Conservation (phyloP, 1,284 basidiomycete species). For the Moesziomyces antarcticus region DNA sequence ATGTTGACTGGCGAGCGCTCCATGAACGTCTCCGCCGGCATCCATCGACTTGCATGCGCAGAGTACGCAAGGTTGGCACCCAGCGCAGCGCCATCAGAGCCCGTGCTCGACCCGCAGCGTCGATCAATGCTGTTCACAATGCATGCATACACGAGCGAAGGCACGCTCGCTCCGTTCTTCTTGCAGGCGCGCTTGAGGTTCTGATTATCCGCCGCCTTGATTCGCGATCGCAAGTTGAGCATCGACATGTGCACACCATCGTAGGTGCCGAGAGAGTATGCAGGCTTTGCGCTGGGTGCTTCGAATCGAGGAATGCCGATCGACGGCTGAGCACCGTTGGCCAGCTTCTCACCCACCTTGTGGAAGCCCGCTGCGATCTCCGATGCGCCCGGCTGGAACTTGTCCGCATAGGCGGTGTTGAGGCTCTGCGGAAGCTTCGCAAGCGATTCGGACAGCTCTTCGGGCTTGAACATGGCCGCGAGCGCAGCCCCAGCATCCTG, state of each 20-base stretch:
- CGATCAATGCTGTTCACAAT: slow-evolving; percentile 38
- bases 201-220: slow-evolving; percentile 9
- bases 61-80: slow-evolving; percentile 30
- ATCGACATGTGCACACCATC: slow-evolving; percentile 20
- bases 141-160: slow-evolving; percentile 30
- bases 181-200: slow-evolving; percentile 18
- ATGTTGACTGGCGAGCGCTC: slow-evolving; percentile 23
- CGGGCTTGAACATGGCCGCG: slow-evolving; percentile 17
- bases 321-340: slow-evolving; percentile 15
- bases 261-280: slow-evolving; percentile 7
- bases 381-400: slow-evolving; percentile 2
- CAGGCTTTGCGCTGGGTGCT: slow-evolving; percentile 2
- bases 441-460: slow-evolving; percentile 11
- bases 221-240: slow-evolving; percentile 18
- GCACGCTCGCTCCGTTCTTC: slow-evolving; percentile 14
- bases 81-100: slow-evolving; percentile 4
- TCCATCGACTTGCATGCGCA: slow-evolving; percentile 29
- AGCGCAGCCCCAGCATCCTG: slow-evolving; percentile 12
- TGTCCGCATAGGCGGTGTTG: slow-evolving; percentile 23
- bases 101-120: slow-evolving; percentile 11
- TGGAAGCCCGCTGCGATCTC: slow-evolving; percentile 20
- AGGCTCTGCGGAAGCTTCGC: slow-evolving; percentile 31
- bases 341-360: slow-evolving; percentile 16
- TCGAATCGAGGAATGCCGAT: slow-evolving; percentile 26
- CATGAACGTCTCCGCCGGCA: slow-evolving; percentile 21